A percentile compares a stretch with the other conserved stretches of the same genome.
Conservation (phyloP, 306 rosid species). For the Cicer judaicum region DNA sequence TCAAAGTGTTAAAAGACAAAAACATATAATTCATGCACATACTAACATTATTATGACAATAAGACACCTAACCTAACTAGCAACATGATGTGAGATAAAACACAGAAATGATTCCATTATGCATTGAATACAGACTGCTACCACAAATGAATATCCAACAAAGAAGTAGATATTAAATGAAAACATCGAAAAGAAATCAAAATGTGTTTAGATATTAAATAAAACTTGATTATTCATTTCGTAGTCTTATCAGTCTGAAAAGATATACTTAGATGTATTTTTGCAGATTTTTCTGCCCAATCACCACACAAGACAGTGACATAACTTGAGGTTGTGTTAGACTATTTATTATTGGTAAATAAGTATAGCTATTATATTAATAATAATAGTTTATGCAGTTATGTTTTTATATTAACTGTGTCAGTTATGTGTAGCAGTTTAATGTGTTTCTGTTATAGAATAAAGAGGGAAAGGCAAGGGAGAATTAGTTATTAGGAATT, state of each 20-base stretch:
- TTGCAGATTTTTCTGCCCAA: constrained; percentile 3
- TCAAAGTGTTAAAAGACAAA: too few relatives aligned
- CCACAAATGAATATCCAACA: constrained; percentile 11
- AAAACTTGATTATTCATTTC: background rate
- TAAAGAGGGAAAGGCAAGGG: too few relatives aligned
- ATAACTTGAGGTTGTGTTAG: background rate
- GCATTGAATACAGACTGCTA: constrained; percentile 1
- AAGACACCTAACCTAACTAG: constrained; percentile 4
- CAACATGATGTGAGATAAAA: constrained; percentile 16
- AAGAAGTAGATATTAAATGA: constrained; percentile 21
- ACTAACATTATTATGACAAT: constrained; percentile 1
- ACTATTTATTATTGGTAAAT: too few relatives aligned
- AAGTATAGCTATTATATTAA: too few relatives aligned
- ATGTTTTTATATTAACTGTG: too few relatives aligned
- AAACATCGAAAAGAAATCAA: constrained; percentile 7
- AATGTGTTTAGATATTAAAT: background rate
- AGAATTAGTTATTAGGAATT: too few relatives aligned
- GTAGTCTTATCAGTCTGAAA: background rate
- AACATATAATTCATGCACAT: background rate
- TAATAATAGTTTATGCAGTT: too few relatives aligned
- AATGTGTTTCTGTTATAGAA: too few relatives aligned
- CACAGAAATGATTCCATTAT: constrained; percentile 22
- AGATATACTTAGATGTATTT: background rate
- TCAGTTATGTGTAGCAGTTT: too few relatives aligned
- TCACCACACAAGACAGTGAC: background rate